Evolutionary conservation across 2,329 filamentous ascomycete genomes (phyloP).

Genomic region (Aspergillus tanneri): DNA sequence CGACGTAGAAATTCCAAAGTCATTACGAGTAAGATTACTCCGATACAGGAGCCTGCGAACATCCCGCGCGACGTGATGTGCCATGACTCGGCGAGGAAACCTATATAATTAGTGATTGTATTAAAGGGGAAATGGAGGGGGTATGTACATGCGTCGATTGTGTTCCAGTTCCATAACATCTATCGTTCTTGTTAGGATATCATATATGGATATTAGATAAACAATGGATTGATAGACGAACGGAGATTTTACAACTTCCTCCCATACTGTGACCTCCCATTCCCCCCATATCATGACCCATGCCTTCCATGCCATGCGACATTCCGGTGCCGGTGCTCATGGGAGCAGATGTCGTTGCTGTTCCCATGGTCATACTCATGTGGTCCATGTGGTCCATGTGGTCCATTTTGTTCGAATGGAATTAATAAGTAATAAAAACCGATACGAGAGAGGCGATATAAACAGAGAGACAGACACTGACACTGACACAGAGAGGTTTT

Average conservation of each 20-base stretch:
- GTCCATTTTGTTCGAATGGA: background rate
- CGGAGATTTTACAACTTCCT: conserved; percentile 29
- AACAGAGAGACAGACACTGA: too few relatives aligned
- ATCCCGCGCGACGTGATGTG: conserved; percentile 66
- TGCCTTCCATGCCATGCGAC: conserved; percentile 55
- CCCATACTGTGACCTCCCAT: conserved; percentile 9
- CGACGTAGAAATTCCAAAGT: conserved; percentile 71
- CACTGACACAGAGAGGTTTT: too few relatives aligned
- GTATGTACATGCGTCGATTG: conserved; percentile 25
- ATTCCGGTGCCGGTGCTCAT: conserved; percentile 44
- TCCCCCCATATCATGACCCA: conserved; percentile 8
- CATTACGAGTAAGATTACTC: conserved; percentile 71
- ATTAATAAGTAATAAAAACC: too few relatives aligned
- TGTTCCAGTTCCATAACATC: conserved; percentile 35
- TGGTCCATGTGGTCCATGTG: conserved; percentile 3
- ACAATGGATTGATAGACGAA: conserved; percentile 11
- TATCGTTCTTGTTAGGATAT: conserved; percentile 6
- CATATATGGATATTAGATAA: background rate
- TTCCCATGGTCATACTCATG: conserved; percentile 12
- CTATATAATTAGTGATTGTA: conserved; percentile 20
- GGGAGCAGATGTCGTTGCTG: conserved; percentile 1
- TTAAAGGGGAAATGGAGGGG: background rate
- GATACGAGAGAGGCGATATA: too few relatives aligned
- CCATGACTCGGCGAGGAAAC: conserved; percentile 71
- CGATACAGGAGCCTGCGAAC: conserved; percentile 80